Evolutionary conservation across 495 filamentous ascomycete genomes (phyloP).

Genomic region (Penicillium longicatenatum): DNA sequence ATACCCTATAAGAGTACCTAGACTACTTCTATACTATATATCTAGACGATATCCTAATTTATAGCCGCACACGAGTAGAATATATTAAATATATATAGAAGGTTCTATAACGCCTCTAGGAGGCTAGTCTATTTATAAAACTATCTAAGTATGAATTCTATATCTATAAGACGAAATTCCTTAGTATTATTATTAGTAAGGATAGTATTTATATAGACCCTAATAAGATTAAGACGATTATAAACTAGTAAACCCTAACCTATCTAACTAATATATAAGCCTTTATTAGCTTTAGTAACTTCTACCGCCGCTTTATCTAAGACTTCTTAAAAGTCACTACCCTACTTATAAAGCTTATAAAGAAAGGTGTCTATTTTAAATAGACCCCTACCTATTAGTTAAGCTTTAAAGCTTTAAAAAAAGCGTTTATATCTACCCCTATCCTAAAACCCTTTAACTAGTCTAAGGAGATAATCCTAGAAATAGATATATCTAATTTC

Average conservation of each 20-base stretch:
- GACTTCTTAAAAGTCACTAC: background rate
- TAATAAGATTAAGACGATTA: background rate
- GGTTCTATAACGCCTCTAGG: background rate
- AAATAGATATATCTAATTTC: background rate
- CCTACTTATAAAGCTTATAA: background rate
- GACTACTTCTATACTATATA: background rate
- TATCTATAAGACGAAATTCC: background rate
- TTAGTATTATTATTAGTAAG: background rate
- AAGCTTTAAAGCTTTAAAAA: background rate
- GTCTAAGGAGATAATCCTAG: background rate
- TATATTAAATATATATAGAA: background rate
- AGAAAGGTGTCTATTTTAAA: background rate
- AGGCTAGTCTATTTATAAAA: background rate
- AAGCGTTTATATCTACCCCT: background rate
- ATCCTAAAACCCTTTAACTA: background rate
- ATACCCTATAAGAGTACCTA: background rate
- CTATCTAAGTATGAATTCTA: background rate
- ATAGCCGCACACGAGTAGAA: background rate
- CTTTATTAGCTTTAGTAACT: conserved; percentile 3
- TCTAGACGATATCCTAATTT: background rate
- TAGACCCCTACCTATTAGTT: background rate
- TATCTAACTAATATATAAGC: background rate
- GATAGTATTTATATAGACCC: background rate
- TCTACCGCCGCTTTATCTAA: background rate
- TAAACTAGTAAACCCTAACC: background rate